Percentiles rank a stretch among this genome's conserved stretches.
Evolutionary conservation across 257 asterid species (phyloP).

Genomic region (Fraxinus pennsylvanica): DNA sequence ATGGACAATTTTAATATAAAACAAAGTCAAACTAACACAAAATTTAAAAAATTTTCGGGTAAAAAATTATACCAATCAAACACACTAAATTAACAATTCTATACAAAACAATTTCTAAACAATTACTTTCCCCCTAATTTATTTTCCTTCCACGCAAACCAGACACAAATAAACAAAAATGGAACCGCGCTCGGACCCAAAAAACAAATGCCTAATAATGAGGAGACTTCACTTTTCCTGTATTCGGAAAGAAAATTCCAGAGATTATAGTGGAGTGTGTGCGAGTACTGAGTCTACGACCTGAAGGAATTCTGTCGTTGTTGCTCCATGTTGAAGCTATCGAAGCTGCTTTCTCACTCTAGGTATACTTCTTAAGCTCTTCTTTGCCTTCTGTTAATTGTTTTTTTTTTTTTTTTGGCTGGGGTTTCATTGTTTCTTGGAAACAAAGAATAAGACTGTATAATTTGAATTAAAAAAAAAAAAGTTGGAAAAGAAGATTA

Average conservation of each 20-base stretch:
- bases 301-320: not conserved
- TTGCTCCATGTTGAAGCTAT: constrained; percentile 2
- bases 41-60: too few relatives aligned
- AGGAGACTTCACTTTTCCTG: not conserved
- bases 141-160: too few relatives aligned
- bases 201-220: not conserved
- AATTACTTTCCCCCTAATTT: too few relatives aligned
- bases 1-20: too few relatives aligned
- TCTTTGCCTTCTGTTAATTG: not conserved
- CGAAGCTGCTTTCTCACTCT: not conserved
- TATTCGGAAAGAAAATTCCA: not conserved
- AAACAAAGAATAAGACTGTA: not conserved
- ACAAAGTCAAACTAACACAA: too few relatives aligned
- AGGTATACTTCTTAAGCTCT: not conserved
- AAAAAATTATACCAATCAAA: too few relatives aligned
- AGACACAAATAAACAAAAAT: too few relatives aligned
- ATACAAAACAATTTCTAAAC: too few relatives aligned
- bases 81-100: too few relatives aligned
- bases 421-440: not conserved
- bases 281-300: not conserved
- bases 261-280: not conserved
- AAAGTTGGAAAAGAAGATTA: not conserved
- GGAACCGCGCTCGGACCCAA: not conserved
- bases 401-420: not conserved
- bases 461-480: not conserved